Percentiles rank a stretch among this genome's conserved stretches.
These are phyloP conservation scores for Paramecium primaurelia DNA, from an alignment of 73 alveolate genomes.

Conservation along the genomic window DNA sequence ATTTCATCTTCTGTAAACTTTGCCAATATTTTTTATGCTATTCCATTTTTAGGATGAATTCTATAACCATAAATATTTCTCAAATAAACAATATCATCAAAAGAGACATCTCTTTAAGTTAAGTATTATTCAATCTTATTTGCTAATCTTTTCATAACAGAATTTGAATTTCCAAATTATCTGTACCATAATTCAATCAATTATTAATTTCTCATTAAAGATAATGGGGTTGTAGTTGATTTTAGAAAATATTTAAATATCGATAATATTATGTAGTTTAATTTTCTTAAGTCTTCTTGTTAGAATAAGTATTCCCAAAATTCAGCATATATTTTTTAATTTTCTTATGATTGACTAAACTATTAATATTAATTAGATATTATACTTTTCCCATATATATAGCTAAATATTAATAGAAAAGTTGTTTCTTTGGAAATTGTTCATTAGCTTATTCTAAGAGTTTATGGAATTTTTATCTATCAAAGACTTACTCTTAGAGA, in stretches of 20 bases:
- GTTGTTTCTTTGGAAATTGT: not conserved
- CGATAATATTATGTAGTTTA: not conserved
- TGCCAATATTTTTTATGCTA: not conserved
- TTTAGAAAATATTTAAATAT: not conserved
- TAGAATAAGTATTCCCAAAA: not conserved
- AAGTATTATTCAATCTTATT: not conserved
- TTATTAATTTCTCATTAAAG: not conserved
- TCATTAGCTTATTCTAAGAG: not conserved
- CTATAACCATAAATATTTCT: constrained; percentile 49
- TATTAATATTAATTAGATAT: not conserved
- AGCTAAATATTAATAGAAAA: not conserved
- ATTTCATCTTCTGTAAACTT: not conserved
- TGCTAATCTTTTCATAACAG: constrained; percentile 4
- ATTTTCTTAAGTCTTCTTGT: not conserved
- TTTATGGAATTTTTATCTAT: not conserved
- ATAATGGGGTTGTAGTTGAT: not conserved
- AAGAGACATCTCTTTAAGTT: not conserved
- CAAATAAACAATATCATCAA: not conserved
- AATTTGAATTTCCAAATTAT: not conserved
- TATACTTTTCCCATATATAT: not conserved
- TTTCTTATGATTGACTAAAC: not conserved
- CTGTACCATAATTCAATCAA: constrained; percentile 4
- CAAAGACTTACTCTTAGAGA: not conserved
- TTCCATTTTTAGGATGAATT: not conserved
- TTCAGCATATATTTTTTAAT: not conserved